These are phyloP conservation scores for Tulasnella calospora DNA, from an alignment of 768 basidiomycete species.

Conservation along the genomic window DNA sequence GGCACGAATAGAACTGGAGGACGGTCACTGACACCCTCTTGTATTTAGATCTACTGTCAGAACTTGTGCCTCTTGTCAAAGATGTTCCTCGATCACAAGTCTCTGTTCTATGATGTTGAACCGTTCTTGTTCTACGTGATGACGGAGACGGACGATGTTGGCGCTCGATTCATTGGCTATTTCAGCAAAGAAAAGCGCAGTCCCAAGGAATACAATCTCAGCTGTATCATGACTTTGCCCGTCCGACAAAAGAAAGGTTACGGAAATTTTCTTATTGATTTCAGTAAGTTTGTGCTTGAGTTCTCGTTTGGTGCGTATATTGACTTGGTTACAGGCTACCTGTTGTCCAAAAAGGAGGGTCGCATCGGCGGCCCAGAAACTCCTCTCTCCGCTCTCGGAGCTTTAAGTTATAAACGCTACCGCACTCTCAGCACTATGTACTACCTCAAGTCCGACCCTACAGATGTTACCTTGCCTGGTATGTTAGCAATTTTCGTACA, in stretches of 20 bases:
- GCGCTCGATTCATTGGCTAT: slow-evolving; percentile 94
- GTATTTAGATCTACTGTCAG: slow-evolving; percentile 86
- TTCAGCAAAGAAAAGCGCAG: slow-evolving; percentile 99
- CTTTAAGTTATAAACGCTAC: slow-evolving; percentile 90
- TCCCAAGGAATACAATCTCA: slow-evolving; percentile 93
- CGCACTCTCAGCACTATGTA: slow-evolving; percentile 88
- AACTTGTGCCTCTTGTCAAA: slow-evolving; percentile 95
- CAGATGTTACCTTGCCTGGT: slow-evolving; percentile 71
- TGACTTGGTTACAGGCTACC: slow-evolving; percentile 62
- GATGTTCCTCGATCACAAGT: slow-evolving; percentile 99
- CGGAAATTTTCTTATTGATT: slow-evolving; percentile 96
- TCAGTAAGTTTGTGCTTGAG: slow-evolving; percentile 61
- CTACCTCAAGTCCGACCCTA: slow-evolving; percentile 60
- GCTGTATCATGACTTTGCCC: slow-evolving; percentile 98
- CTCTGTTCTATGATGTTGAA: slow-evolving; percentile 97
- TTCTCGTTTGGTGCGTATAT: background rate
- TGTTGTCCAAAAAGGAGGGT: slow-evolving; percentile 91
- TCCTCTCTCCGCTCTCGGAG: slow-evolving; percentile 87
- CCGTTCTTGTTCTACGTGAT: slow-evolving; percentile 99
- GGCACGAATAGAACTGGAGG: background rate
- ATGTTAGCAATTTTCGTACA: slow-evolving; percentile 31
- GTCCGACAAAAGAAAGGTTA: slow-evolving; percentile 92
- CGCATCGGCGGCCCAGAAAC: slow-evolving; percentile 91
- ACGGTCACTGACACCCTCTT: background rate
- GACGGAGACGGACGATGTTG: slow-evolving; percentile 82